Evolutionary conservation across 176 grass and related monocot genomes (phyloP).

Genomic region (Triticum timopheevii): DNA sequence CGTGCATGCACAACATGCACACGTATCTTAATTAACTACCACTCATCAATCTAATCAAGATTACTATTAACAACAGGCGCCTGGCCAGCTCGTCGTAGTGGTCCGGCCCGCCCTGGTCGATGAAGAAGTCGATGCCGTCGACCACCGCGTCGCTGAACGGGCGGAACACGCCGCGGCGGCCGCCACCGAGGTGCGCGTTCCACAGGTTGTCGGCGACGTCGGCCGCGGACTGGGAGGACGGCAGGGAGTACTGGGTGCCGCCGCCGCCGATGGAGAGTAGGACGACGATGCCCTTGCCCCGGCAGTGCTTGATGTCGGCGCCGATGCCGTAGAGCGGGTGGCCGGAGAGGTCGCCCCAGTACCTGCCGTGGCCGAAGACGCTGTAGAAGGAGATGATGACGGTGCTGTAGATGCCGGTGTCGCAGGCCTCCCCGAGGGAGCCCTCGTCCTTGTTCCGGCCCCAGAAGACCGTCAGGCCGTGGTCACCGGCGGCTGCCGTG

Average conservation of each 20-base stretch:
- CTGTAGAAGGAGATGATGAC: neutral
- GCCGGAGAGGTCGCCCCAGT: neutral
- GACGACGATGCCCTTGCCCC: neutral
- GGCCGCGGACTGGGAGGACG: neutral
- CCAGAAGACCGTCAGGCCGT: neutral
- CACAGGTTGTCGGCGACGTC: neutral
- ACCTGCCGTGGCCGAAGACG: neutral
- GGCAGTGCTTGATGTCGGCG: neutral
- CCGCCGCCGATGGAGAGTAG: neutral
- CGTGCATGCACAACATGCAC: no score
- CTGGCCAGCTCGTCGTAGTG: neutral
- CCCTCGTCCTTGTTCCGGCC: neutral
- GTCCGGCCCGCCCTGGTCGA: neutral
- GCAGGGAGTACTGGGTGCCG: neutral
- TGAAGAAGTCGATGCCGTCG: conserved; percentile 4
- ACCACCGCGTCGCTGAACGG: neutral
- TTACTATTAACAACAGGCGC: no score
- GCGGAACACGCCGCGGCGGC: no score
- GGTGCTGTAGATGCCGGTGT: neutral
- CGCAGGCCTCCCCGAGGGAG: neutral
- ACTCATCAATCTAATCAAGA: no score
- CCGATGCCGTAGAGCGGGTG: neutral
- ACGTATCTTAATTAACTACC: no score
- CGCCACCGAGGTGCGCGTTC: neutral
- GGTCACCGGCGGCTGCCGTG: no score